phyloP scores from a whole-genome alignment of 2,329 filamentous ascomycete genomes.

The Pseudogymnoascus sp. region DNA sequence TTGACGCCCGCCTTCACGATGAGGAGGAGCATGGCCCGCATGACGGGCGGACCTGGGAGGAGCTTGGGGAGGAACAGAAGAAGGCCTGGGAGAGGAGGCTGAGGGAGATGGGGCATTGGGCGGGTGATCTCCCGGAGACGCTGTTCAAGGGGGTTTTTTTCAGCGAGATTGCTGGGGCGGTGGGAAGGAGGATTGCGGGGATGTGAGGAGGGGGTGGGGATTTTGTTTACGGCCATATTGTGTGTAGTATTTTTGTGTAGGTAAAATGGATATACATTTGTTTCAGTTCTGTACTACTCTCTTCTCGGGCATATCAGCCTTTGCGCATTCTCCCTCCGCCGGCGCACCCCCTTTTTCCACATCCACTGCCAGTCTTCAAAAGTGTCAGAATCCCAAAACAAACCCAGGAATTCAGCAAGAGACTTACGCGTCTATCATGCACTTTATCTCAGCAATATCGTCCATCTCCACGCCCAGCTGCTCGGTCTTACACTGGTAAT shows the following conservation, averaged over 20 bases:
- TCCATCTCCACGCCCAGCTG: neutral
- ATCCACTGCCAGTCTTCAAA: neutral
- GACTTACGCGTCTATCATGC: neutral
- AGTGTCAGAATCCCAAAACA: neutral
- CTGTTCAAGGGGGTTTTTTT: conserved; percentile 28
- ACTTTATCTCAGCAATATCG: neutral
- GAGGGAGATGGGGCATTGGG: conserved; percentile 27
- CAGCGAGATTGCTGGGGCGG: conserved; percentile 24
- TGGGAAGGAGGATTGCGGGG: conserved; percentile 15
- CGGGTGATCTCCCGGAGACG: conserved; percentile 23
- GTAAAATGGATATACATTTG: neutral
- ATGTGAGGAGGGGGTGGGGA: neutral
- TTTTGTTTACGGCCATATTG: neutral
- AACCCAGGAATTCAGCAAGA: neutral
- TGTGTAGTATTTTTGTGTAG: neutral
- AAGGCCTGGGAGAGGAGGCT: conserved; percentile 24
- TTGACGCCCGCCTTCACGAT: conserved; percentile 21
- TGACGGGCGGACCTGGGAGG: conserved; percentile 24
- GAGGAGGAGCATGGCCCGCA: conserved; percentile 18
- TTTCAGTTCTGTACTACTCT: neutral
- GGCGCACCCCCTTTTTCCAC: neutral
- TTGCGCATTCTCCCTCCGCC: neutral
- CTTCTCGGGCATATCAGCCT: neutral
- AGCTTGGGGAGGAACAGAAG: conserved; percentile 22
- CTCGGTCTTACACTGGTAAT: conserved; percentile 2